These are phyloP conservation scores for Hirsutella minnesotensis DNA, from an alignment of 2,329 filamentous ascomycete species.

Conservation along the genomic window DNA sequence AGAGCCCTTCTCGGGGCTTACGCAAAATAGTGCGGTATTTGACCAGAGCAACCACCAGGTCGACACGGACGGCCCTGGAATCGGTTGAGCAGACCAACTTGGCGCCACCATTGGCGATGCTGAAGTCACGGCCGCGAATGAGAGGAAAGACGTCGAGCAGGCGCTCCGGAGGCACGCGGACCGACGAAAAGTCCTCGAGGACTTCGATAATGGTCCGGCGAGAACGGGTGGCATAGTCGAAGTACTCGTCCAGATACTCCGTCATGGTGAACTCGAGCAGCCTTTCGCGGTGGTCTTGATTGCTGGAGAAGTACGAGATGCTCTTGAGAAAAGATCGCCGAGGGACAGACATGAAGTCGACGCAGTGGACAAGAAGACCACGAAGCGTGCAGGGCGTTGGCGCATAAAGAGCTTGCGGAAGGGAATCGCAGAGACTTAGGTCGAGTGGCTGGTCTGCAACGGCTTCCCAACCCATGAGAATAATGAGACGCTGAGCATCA, in stretches of 20 bases:
- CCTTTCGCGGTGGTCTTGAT: conserved; percentile 65
- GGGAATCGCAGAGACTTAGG: conserved; percentile 26
- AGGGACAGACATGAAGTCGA: conserved; percentile 85
- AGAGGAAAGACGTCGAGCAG: conserved; percentile 64
- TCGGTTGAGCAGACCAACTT: conserved; percentile 18
- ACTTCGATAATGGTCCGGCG: conserved; percentile 87
- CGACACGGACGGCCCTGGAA: conserved; percentile 35
- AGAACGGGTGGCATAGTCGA: conserved; percentile 87
- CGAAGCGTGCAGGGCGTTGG: conserved; percentile 50
- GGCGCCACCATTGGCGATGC: conserved; percentile 65
- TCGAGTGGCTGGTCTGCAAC: conserved; percentile 60
- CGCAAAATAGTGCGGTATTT: conserved; percentile 84
- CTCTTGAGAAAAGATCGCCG: conserved; percentile 74
- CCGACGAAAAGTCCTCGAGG: conserved; percentile 75
- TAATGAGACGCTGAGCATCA: conserved; percentile 70
- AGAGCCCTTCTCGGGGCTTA: conserved; percentile 74
- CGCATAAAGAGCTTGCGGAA: conserved; percentile 22
- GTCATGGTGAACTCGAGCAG: conserved; percentile 74
- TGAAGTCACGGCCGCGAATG: conserved; percentile 85
- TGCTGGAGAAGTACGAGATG: conserved; percentile 62
- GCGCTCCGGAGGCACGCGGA: conserved; percentile 68
- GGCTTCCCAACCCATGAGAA: conserved; percentile 65
- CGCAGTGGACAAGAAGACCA: conserved; percentile 63
- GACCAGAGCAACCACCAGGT: conserved; percentile 76
- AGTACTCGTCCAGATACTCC: conserved; percentile 78